Percentiles rank a stretch among this genome's conserved stretches.
phyloP scores from a whole-genome alignment of 1,284 basidiomycete species.

The Sanghuangporus baumii region DNA sequence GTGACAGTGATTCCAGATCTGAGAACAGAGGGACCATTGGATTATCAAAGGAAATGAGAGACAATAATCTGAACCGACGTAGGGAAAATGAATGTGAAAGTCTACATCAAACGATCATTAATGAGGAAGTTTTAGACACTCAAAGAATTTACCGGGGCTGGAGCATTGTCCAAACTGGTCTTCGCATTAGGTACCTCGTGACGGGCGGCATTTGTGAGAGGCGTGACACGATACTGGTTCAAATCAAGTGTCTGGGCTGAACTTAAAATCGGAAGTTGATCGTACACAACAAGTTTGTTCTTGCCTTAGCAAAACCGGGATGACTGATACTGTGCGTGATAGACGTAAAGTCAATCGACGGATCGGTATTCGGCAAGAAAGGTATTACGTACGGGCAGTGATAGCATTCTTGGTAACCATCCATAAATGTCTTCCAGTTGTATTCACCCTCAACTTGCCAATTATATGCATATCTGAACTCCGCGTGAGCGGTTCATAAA shows the following conservation, averaged over 20 bases:
- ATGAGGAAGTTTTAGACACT: background rate
- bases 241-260: slow-evolving; percentile 21
- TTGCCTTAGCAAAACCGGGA: slow-evolving; percentile 22
- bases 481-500: background rate
- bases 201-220: slow-evolving; percentile 21
- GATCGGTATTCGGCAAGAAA: background rate
- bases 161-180: background rate
- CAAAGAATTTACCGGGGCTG: slow-evolving; percentile 9
- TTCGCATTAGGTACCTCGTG: slow-evolving; percentile 19
- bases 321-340: slow-evolving; percentile 19
- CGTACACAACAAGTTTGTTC: background rate
- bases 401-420: slow-evolving; percentile 27
- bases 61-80: slow-evolving; percentile 12
- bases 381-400: slow-evolving; percentile 19
- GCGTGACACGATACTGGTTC: slow-evolving; percentile 22
- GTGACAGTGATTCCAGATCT: slow-evolving; percentile 17
- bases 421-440: slow-evolving; percentile 24
- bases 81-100: slow-evolving; percentile 23
- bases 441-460: slow-evolving; percentile 16
- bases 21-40: background rate
- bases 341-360: background rate
- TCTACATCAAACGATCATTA: slow-evolving; percentile 1
- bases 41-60: background rate
- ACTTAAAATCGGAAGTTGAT: background rate
- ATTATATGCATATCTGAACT: slow-evolving; percentile 11